A percentile compares a stretch with the other conserved stretches of the same genome.
These are phyloP conservation scores for Hyphopichia fennica DNA, from an alignment of 1,139 yeast species.

Conservation along the genomic window DNA sequence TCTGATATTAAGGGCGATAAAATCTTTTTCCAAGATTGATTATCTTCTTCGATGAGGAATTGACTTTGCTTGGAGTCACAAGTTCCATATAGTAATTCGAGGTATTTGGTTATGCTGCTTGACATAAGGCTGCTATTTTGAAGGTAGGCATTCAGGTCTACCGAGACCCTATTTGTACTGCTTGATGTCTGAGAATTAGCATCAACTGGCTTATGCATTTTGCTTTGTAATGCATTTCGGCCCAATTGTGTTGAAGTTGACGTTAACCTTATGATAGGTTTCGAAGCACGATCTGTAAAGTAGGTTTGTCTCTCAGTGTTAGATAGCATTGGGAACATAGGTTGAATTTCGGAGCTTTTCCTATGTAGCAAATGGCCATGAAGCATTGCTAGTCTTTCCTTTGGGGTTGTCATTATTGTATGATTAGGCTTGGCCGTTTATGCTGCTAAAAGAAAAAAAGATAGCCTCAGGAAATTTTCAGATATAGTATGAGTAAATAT, in stretches of 20 bases:
- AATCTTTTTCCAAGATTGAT: not conserved
- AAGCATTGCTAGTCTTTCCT: constrained; percentile 18
- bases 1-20: not conserved
- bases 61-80: not conserved
- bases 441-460: constrained; percentile 1
- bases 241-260: not conserved
- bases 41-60: not conserved
- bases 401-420: constrained; percentile 8
- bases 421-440: not conserved
- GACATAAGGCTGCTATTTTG: too few species aligned
- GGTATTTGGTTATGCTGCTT: not conserved
- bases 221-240: not conserved
- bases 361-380: constrained; percentile 16
- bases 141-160: too few species aligned
- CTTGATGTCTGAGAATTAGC: too few species aligned
- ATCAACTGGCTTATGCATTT: too few species aligned
- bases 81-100: not conserved
- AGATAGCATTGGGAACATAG: constrained; percentile 20
- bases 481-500: too few species aligned
- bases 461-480: too few species aligned
- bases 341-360: constrained; percentile 5
- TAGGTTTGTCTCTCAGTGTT: constrained; percentile 11
- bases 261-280: not conserved
- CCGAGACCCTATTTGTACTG: too few species aligned
- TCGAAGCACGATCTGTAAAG: not conserved